These are phyloP conservation scores for Sporothrix euskadiensis DNA, from an alignment of 2,329 filamentous ascomycete species.

Conservation along the genomic window DNA sequence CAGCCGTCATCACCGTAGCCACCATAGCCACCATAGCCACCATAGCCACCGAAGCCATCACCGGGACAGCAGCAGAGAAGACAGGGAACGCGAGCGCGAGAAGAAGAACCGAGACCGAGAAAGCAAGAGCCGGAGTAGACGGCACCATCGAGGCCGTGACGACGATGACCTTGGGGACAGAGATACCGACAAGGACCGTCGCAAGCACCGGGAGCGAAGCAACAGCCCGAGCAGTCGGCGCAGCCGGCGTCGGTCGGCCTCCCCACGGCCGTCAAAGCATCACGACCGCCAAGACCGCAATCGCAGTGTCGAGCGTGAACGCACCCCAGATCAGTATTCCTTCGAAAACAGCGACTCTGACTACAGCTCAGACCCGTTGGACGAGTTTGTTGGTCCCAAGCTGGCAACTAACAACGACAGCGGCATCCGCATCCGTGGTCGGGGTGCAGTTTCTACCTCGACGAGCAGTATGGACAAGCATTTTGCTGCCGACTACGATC, in stretches of 20 bases:
- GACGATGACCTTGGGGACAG: neutral
- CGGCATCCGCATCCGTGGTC: slow-evolving; percentile 26
- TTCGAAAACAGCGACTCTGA: neutral
- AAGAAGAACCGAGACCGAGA: neutral
- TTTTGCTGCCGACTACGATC: slow-evolving; percentile 31
- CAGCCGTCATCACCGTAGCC: neutral
- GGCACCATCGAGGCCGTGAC: neutral
- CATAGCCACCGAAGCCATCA: neutral
- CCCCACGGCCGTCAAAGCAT: neutral
- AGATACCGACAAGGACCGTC: neutral
- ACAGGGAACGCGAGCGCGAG: neutral
- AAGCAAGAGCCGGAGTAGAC: neutral
- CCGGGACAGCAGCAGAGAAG: slow-evolving; percentile 5
- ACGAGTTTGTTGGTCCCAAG: slow-evolving; percentile 29
- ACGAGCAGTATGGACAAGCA: slow-evolving; percentile 30
- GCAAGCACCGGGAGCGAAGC: neutral
- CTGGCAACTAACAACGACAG: neutral
- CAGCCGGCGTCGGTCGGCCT: slow-evolving; percentile 16
- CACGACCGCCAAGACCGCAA: neutral
- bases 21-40: neutral
- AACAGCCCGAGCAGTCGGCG: neutral
- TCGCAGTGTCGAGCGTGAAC: neutral
- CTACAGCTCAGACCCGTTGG: slow-evolving; percentile 27
- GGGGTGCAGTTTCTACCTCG: neutral
- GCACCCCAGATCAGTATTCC: neutral